Percentiles rank a stretch among this genome's conserved stretches.
Conservation (phyloP, 2,329 filamentous ascomycete genomes). For the Curvularia verruculosa region DNA sequence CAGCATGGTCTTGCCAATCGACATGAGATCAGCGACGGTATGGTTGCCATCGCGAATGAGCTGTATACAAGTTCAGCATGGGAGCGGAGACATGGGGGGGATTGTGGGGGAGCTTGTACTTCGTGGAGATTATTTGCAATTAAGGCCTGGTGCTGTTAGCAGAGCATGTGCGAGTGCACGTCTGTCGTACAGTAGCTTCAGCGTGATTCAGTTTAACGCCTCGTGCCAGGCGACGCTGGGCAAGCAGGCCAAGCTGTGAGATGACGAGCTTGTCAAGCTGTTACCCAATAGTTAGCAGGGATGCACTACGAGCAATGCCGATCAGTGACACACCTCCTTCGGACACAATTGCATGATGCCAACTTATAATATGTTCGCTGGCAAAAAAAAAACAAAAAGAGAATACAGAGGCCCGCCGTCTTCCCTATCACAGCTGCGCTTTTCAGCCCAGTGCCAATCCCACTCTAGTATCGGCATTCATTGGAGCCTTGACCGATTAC, state of each 20-base stretch:
- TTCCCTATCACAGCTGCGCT: not conserved
- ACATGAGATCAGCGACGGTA: constrained; percentile 91
- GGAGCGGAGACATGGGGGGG: constrained; percentile 9
- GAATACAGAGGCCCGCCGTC: not conserved
- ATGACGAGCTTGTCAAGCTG: constrained; percentile 97
- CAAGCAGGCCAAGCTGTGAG: constrained; percentile 84
- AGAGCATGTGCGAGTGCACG: not conserved
- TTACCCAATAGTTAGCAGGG: constrained; percentile 32
- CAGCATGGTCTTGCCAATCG: constrained; percentile 87
- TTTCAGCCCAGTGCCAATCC: not conserved
- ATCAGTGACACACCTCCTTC: constrained; percentile 40
- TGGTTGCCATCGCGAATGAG: constrained; percentile 96
- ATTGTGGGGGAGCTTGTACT: constrained; percentile 50
- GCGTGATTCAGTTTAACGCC: constrained; percentile 89
- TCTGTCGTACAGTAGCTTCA: constrained; percentile 74
- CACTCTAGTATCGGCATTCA: not conserved
- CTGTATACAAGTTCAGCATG: constrained; percentile 51
- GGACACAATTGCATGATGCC: constrained; percentile 47
- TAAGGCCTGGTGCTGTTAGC: constrained; percentile 64
- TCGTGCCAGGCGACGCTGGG: constrained; percentile 84
- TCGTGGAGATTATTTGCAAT: constrained; percentile 92
- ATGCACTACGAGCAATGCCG: not conserved
- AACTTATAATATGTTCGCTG: not conserved
- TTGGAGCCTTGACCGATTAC: constrained; percentile 11
- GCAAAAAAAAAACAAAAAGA: not conserved